Percentiles rank a stretch among this genome's conserved stretches.
These are phyloP conservation scores for Emericellopsis atlantica DNA, from an alignment of 2,329 filamentous ascomycete species.

Conservation along the genomic window DNA sequence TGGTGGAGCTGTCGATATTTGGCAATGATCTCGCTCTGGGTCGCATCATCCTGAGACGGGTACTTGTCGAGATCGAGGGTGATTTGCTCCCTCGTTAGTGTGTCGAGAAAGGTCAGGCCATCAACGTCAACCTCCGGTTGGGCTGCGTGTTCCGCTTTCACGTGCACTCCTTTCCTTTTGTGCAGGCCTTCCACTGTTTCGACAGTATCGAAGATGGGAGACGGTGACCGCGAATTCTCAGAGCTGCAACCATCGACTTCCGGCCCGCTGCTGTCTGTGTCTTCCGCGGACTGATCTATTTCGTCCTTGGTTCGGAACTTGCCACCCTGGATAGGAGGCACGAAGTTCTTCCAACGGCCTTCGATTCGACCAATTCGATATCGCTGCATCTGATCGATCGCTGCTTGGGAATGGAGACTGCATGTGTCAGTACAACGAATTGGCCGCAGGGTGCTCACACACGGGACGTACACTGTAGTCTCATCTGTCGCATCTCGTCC, in stretches of 20 bases:
- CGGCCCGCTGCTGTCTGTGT: conserved; percentile 8
- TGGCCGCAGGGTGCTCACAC: not conserved
- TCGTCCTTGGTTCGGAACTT: conserved; percentile 44
- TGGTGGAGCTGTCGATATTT: conserved; percentile 75
- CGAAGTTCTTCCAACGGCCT: conserved; percentile 75
- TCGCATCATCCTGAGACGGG: conserved; percentile 59
- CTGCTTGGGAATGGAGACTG: conserved; percentile 73
- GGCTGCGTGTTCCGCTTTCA: not conserved
- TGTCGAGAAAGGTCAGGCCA: conserved; percentile 56
- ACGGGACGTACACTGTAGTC: conserved; percentile 59
- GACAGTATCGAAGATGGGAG: conserved; percentile 34
- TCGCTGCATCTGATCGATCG: conserved; percentile 35
- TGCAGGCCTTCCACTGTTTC: conserved; percentile 19
- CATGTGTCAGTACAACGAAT: conserved; percentile 5
- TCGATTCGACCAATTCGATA: conserved; percentile 78
- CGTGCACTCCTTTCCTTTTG: not conserved
- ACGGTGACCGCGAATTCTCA: conserved; percentile 38
- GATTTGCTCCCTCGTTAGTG: conserved; percentile 62
- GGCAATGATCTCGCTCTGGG: conserved; percentile 61
- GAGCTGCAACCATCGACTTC: conserved; percentile 24
- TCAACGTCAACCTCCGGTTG: conserved; percentile 13
- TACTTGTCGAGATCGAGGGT: conserved; percentile 69
- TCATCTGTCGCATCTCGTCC: conserved; percentile 22
- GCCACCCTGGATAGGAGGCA: conserved; percentile 86
- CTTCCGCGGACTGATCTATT: conserved; percentile 11